Percentiles rank a stretch among this genome's conserved stretches.
Conservation (phyloP, 805 yeast genomes). For the Kuraishia borneana region DNA sequence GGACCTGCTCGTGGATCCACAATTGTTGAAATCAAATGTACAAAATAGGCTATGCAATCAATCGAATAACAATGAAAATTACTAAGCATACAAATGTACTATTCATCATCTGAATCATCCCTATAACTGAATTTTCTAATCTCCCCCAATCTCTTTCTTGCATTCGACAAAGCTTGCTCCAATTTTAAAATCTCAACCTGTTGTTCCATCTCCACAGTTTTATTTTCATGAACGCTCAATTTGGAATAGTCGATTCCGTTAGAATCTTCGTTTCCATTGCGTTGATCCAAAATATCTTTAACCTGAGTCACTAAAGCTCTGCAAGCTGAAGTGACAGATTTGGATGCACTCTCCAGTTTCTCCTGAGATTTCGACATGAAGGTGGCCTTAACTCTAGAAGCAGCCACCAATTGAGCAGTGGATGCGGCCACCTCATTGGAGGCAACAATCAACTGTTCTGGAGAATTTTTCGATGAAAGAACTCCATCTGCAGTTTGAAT, state of each 20-base stretch:
- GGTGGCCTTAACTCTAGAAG: slow-evolving; percentile 77
- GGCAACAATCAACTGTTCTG: slow-evolving; percentile 80
- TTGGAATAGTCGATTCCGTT: slow-evolving; percentile 53
- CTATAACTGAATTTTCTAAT: slow-evolving; percentile 71
- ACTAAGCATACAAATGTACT: no score
- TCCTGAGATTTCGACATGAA: slow-evolving; percentile 71
- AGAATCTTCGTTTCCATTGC: slow-evolving; percentile 16
- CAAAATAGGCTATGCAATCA: no score
- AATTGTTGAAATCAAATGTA: no score
- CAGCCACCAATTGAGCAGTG: slow-evolving; percentile 86
- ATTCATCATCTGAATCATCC: slow-evolving; percentile 49
- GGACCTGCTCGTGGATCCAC: no score
- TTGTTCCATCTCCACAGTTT: slow-evolving; percentile 84
- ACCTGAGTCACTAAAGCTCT: slow-evolving; percentile 61
- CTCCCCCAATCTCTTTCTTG: slow-evolving; percentile 76
- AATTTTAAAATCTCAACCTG: slow-evolving; percentile 81
- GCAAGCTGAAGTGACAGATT: slow-evolving; percentile 67
- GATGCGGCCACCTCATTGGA: slow-evolving; percentile 89
- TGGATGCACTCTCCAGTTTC: slow-evolving; percentile 55
- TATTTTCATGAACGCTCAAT: slow-evolving; percentile 67
- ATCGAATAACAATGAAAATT: no score
- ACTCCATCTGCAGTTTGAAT: slow-evolving; percentile 86
- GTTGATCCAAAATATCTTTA: slow-evolving; percentile 38
- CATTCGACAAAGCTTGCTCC: slow-evolving; percentile 59
- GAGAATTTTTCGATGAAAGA: slow-evolving; percentile 47